Percentiles rank a stretch among this genome's conserved stretches.
Evolutionary conservation across 2,329 filamentous ascomycete genomes (phyloP).

Genomic region (Coniochaeta sp.): DNA sequence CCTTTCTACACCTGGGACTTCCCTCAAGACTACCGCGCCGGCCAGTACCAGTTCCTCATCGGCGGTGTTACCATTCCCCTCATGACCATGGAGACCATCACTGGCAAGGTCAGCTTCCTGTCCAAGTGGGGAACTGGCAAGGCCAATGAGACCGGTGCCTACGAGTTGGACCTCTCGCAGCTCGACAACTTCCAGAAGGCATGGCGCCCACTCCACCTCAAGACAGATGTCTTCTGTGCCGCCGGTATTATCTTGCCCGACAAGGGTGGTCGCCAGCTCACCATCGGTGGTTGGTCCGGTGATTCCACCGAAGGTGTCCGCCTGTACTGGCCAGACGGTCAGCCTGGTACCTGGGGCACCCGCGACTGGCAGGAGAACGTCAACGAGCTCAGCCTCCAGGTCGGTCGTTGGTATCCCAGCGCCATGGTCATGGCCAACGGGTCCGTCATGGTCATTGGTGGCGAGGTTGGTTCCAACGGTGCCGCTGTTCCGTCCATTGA

Average conservation of each 20-base stretch:
- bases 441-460: constrained; percentile 46
- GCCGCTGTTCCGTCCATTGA: constrained; percentile 43
- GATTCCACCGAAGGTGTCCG: constrained; percentile 46
- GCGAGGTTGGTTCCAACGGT: constrained; percentile 43
- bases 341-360: constrained; percentile 34
- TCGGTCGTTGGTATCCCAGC: constrained; percentile 46
- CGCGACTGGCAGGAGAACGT: constrained; percentile 50
- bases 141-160: constrained; percentile 48
- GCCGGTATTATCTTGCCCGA: constrained; percentile 50
- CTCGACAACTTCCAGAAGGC: constrained; percentile 35
- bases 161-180: constrained; percentile 45
- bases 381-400: constrained; percentile 35
- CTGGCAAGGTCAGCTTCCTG: constrained; percentile 46
- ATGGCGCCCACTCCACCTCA: constrained; percentile 45
- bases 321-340: constrained; percentile 48
- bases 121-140: constrained; percentile 49
- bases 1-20: constrained; percentile 41
- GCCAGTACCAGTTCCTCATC: constrained; percentile 44
- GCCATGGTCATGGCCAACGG: constrained; percentile 47
- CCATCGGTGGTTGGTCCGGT: constrained; percentile 49
- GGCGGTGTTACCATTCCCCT: constrained; percentile 46
- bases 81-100: constrained; percentile 41
- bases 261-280: constrained; percentile 49
- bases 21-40: constrained; percentile 39
- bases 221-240: constrained; percentile 53